A percentile compares a stretch with the other conserved stretches of the same genome.
Evolutionary conservation across 371 early-diverging fungal genomes (phyloP).

Genomic region (Mortierella polycephala): DNA sequence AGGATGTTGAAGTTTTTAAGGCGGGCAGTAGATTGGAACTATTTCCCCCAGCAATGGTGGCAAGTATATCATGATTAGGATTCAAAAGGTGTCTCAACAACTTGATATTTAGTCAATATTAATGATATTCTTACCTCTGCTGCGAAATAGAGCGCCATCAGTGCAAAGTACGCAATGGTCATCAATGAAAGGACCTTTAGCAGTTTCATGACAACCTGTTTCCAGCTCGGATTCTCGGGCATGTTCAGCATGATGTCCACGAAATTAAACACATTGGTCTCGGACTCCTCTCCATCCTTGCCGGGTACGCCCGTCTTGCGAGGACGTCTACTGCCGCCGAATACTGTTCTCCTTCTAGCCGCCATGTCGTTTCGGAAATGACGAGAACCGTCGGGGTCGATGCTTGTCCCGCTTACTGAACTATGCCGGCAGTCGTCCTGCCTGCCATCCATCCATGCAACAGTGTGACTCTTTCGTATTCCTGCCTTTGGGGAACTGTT

Average conservation of each 20-base stretch:
- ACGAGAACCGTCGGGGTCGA: background rate
- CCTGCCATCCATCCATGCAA: background rate
- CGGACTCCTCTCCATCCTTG: conserved; percentile 38
- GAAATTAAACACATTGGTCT: conserved; percentile 45
- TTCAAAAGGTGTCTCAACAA: background rate
- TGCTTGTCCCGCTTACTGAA: too few species aligned
- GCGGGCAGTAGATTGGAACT: conserved; percentile 18
- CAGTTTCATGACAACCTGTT: conserved; percentile 14
- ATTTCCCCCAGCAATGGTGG: background rate
- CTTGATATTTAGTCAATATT: background rate
- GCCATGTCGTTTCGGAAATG: background rate
- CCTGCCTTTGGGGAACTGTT: background rate
- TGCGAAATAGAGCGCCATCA: conserved; percentile 47
- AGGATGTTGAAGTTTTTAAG: conserved; percentile 32
- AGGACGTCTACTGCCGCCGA: background rate
- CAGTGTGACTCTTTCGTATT: background rate
- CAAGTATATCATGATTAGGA: background rate
- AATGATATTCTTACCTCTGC: conserved; percentile 30
- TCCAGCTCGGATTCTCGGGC: conserved; percentile 18
- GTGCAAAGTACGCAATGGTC: conserved; percentile 35
- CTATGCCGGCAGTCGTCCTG: too few species aligned
- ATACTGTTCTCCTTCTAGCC: background rate
- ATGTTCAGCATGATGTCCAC: conserved; percentile 34
- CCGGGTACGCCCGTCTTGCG: conserved; percentile 41
- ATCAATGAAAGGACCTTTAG: conserved; percentile 22